Conservation (phyloP, 768 basidiomycete species). For the Hydnomerulius pinastri region DNA sequence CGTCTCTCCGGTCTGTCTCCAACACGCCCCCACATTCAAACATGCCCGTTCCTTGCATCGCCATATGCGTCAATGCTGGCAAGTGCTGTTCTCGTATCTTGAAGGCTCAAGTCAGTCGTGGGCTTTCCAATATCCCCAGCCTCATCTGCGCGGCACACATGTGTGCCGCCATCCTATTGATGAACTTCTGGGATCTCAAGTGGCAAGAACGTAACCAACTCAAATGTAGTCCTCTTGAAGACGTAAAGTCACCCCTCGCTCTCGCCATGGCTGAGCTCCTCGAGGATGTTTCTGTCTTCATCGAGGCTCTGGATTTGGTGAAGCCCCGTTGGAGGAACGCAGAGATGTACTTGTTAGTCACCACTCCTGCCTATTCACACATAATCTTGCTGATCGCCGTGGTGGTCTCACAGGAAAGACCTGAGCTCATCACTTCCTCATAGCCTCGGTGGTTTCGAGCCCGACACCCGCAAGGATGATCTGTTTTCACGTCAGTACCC, state of each 20-base stretch:
- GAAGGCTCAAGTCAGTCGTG: slow-evolving; percentile 48
- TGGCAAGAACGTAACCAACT: slow-evolving; percentile 41
- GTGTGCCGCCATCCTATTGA: slow-evolving; percentile 53
- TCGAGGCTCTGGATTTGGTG: slow-evolving; percentile 27
- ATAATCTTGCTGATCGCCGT: slow-evolving; percentile 38
- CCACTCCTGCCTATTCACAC: slow-evolving; percentile 3
- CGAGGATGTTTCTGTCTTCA: slow-evolving; percentile 29
- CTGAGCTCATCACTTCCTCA: slow-evolving; percentile 30
- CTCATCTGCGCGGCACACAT: slow-evolving; percentile 50
- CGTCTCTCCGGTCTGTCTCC: slow-evolving; percentile 30
- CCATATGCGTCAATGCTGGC: slow-evolving; percentile 61
- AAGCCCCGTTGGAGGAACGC: slow-evolving; percentile 34
- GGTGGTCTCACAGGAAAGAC: slow-evolving; percentile 23
- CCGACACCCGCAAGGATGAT: slow-evolving; percentile 14
- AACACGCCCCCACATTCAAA: slow-evolving; percentile 27
- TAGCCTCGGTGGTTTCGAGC: slow-evolving; percentile 23
- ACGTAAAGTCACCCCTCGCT: slow-evolving; percentile 32
- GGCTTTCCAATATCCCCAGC: slow-evolving; percentile 44
- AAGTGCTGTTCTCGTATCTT: slow-evolving; percentile 62
- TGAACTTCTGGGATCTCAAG: slow-evolving; percentile 61
- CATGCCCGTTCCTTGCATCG: slow-evolving; percentile 52
- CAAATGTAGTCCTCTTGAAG: slow-evolving; percentile 21
- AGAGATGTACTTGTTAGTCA: slow-evolving; percentile 39
- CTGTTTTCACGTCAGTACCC: slow-evolving; percentile 3
- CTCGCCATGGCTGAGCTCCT: slow-evolving; percentile 33